Percentiles rank a stretch among this genome's conserved stretches.
Conservation (phyloP, 129 eudicot genomes). For the Erigeron canadensis region DNA sequence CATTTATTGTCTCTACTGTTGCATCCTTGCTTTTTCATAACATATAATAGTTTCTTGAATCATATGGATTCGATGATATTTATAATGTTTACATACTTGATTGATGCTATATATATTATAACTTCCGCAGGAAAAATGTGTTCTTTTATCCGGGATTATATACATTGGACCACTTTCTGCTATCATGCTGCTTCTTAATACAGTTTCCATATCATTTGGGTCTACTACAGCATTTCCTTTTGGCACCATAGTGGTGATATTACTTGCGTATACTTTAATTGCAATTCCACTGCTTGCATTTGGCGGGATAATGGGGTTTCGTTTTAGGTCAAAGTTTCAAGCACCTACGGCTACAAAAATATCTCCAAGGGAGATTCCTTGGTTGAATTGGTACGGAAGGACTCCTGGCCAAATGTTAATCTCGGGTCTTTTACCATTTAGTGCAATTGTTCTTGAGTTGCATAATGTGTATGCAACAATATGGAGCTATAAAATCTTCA, state of each 20-base stretch:
- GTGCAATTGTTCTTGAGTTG: constrained; percentile 77
- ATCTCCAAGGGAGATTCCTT: constrained; percentile 63
- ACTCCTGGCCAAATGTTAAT: constrained; percentile 75
- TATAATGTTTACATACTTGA: constrained; percentile 8
- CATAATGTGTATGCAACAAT: constrained; percentile 73
- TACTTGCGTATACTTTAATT: constrained; percentile 43
- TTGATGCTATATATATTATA: neutral
- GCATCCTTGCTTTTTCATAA: no score
- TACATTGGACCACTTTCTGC: constrained; percentile 54
- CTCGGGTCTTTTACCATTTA: constrained; percentile 85
- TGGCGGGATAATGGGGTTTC: constrained; percentile 72
- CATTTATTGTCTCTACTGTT: neutral
- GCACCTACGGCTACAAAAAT: constrained; percentile 61
- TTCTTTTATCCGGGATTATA: constrained; percentile 59
- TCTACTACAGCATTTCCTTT: constrained; percentile 75
- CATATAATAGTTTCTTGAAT: neutral
- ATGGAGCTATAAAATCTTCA: constrained; percentile 78
- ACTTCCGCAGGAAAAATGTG: constrained; percentile 59
- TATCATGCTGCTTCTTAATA: constrained; percentile 49
- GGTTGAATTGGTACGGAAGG: constrained; percentile 64
- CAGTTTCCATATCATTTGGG: constrained; percentile 52
- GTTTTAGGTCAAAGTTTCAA: constrained; percentile 50
- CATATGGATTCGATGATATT: neutral
- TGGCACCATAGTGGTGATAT: constrained; percentile 62
- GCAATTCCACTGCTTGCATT: constrained; percentile 67